Evolutionary conservation across 495 filamentous ascomycete species (phyloP).

Genomic region (Pyronema omphalodes): DNA sequence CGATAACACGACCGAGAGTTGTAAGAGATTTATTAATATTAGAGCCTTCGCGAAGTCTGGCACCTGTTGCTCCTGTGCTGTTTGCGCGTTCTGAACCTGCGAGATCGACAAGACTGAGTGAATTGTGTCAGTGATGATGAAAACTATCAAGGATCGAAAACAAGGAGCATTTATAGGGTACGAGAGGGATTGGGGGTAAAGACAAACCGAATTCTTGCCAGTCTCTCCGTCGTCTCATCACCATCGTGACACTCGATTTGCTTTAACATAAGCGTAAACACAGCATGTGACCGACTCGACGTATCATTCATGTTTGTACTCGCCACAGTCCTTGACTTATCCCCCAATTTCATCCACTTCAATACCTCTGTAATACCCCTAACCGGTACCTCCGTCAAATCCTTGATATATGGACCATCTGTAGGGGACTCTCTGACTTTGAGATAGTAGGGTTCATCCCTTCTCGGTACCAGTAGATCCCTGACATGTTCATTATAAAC

Average conservation of each 20-base stretch:
- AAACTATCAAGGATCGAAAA: not conserved
- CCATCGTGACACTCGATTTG: conserved; percentile 90
- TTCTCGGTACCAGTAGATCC: conserved; percentile 68
- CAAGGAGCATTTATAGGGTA: not conserved
- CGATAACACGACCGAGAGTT: conserved; percentile 87
- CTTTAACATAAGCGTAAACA: conserved; percentile 95
- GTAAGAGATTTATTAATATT: conserved; percentile 99
- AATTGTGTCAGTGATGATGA: not conserved
- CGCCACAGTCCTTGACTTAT: conserved; percentile 73
- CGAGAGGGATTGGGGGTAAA: not conserved
- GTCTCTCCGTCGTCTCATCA: conserved; percentile 87
- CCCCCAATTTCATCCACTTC: conserved; percentile 76
- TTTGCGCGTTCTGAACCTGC: conserved; percentile 92
- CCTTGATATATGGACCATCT: conserved; percentile 96
- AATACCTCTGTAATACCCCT: conserved; percentile 67
- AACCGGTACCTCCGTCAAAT: conserved; percentile 80
- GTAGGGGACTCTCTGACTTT: conserved; percentile 91
- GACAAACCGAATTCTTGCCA: conserved; percentile 57
- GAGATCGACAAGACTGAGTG: conserved; percentile 55
- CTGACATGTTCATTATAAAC: conserved; percentile 99
- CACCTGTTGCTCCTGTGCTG: conserved; percentile 82
- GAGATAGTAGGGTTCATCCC: conserved; percentile 69
- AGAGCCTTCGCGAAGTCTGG: conserved; percentile 75
- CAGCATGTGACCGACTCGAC: conserved; percentile 78
- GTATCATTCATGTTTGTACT: conserved; percentile 99